These are phyloP conservation scores for Gracilariopsis chorda DNA, from an alignment of 23 red algal genomes.

Conservation along the genomic window DNA sequence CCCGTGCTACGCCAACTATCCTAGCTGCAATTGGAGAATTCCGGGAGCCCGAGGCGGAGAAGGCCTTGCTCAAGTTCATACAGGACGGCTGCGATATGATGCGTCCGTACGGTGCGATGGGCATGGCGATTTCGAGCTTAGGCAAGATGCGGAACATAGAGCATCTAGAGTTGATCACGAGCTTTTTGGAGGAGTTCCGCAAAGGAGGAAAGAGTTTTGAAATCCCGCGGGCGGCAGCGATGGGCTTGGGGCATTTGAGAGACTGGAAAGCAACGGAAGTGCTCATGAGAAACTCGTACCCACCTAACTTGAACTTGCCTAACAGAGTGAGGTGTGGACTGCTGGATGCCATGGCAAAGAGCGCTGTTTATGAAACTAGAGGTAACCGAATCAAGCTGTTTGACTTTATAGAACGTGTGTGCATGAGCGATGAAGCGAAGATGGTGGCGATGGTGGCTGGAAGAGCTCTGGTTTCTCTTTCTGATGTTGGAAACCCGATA, in stretches of 20 bases:
- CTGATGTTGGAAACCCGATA: slow-evolving; percentile 33
- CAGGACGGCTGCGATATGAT: slow-evolving; percentile 49
- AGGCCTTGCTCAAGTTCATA: slow-evolving; percentile 30
- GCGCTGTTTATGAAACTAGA: slow-evolving; percentile 19
- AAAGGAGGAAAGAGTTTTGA: slow-evolving; percentile 55
- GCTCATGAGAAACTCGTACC: slow-evolving; percentile 23
- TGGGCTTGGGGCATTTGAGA: slow-evolving; percentile 36
- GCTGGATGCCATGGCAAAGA: slow-evolving; percentile 4
- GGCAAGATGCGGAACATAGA: slow-evolving; percentile 46
- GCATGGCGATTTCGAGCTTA: slow-evolving; percentile 19
- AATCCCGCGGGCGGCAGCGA: slow-evolving; percentile 41
- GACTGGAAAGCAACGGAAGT: slow-evolving; percentile 54
- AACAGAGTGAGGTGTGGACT: slow-evolving; percentile 9
- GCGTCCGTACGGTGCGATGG: slow-evolving; percentile 52
- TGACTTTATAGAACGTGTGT: slow-evolving; percentile 41
- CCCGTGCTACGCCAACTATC: slow-evolving; percentile 32
- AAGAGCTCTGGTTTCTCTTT: slow-evolving; percentile 3
- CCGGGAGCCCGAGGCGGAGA: slow-evolving; percentile 3
- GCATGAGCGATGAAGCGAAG: slow-evolving; percentile 7
- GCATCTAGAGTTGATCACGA: slow-evolving; percentile 20
- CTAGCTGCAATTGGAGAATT: slow-evolving; percentile 37
- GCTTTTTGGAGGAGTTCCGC: slow-evolving; percentile 25
- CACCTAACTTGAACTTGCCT: slow-evolving; percentile 10
- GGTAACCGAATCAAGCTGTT: slow-evolving; percentile 31
- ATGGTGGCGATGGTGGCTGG: slow-evolving; percentile 14